These are phyloP conservation scores for Xerocomus potaroensis DNA, from an alignment of 768 basidiomycete species.

Conservation along the genomic window DNA sequence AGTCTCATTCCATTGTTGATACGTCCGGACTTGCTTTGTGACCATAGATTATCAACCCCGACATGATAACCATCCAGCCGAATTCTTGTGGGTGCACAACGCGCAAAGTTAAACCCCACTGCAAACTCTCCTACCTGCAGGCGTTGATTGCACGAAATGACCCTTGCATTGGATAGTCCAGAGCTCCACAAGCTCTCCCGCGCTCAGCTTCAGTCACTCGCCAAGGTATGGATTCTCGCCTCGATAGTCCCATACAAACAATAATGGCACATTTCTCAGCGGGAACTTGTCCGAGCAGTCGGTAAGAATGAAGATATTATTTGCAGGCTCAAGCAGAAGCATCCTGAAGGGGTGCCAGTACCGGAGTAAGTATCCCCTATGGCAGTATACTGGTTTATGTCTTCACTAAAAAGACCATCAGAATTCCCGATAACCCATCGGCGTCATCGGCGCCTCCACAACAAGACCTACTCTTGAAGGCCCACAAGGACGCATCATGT, in stretches of 20 bases:
- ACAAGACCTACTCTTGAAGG: neutral
- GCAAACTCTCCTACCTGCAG: neutral
- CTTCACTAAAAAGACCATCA: neutral
- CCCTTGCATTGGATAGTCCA: slow-evolving; percentile 12
- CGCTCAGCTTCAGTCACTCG: slow-evolving; percentile 21
- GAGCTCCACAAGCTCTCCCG: slow-evolving; percentile 20
- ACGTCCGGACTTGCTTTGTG: neutral
- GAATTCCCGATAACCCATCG: slow-evolving; percentile 2
- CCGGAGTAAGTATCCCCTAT: slow-evolving; percentile 3
- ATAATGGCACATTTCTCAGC: slow-evolving; percentile 10
- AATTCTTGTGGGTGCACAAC: neutral
- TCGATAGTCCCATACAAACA: neutral
- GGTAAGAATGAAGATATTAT: slow-evolving; percentile 29
- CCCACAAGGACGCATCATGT: neutral
- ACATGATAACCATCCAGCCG: no score
- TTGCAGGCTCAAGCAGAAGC: slow-evolving; percentile 20
- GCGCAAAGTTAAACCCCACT: slow-evolving; percentile 1
- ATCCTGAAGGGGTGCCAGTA: slow-evolving; percentile 26
- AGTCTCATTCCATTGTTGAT: neutral
- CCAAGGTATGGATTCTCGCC: slow-evolving; percentile 15
- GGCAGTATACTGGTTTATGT: neutral
- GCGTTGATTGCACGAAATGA: slow-evolving; percentile 1
- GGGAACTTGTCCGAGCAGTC: slow-evolving; percentile 23
- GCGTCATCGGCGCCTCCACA: slow-evolving; percentile 4
- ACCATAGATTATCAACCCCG: neutral